Conservation (phyloP, 139 green algal genomes). For the Chlamydomonas asymmetrica region DNA sequence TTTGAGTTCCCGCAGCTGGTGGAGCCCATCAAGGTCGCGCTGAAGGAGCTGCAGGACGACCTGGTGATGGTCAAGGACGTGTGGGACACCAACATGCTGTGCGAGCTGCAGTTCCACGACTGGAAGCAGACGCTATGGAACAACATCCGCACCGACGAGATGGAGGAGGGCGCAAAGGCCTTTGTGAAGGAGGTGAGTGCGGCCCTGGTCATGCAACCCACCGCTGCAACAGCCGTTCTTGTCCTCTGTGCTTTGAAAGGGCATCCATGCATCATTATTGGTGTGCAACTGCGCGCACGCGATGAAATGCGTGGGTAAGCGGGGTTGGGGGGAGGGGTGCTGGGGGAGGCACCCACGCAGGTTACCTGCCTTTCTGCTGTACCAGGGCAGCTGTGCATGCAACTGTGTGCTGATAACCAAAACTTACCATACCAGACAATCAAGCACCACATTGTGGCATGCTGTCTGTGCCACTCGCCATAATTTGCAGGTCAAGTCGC, state of each 20-base stretch:
- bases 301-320: no score
- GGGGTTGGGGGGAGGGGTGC: no score
- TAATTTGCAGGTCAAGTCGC: constrained; percentile 42
- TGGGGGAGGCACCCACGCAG: no score
- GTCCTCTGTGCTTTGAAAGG: no score
- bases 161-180: constrained; percentile 85
- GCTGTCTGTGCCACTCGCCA: background rate
- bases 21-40: constrained; percentile 31
- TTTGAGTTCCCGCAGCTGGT: constrained; percentile 78
- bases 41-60: constrained; percentile 60
- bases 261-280: no score
- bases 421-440: no score
- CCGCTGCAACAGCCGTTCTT: no score
- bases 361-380: no score
- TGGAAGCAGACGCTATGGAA: constrained; percentile 79
- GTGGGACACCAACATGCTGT: constrained; percentile 74
- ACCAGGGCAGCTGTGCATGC: no score
- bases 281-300: no score
- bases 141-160: constrained; percentile 75
- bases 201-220: constrained; percentile 21
- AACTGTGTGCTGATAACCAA: no score
- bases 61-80: constrained; percentile 79
- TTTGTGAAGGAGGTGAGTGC: constrained; percentile 83
- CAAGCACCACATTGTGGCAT: no score
- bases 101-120: constrained; percentile 70